Evolutionary conservation across 2,329 filamentous ascomycete genomes (phyloP), one percentile per base, ranked within the genome.

Genomic region (Aschersonia sp.): DNA sequence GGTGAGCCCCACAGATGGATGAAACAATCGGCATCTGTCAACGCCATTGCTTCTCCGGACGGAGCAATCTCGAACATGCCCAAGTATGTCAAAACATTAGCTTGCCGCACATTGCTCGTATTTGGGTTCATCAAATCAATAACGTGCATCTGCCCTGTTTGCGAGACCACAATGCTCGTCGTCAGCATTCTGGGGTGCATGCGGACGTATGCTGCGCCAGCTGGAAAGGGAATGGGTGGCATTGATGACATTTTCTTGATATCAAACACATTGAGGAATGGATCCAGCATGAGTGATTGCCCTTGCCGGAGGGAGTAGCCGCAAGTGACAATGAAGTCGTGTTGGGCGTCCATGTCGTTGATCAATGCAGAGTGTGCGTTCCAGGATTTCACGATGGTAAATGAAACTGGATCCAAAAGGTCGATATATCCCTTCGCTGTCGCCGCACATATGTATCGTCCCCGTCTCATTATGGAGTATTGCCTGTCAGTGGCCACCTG

Each of bases 171-270:
- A 51, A 98, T 89, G 57, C 87, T 90, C 0, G 94, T 97, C 0
- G 92, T 96, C 22, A 88, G 83, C 77, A 98, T 85, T 57, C 88
- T 83, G 1, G 94, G 92, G 62, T 98, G 92, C 85, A 98, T 92
- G 50, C 92, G 82, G 42, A 96, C 89, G 68, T 88, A 94, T 37
- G 92, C 90, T 39, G 90, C 92, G 8, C 92, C 88, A 2, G 88
- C 84, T 49, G 92, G 90, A 55, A 84, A 98, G 0, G 92, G 87
- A 42, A 98, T 90, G 0, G 92, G 92, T 5, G 87, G 84, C 60
- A 96, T 78, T 29, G 88, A 87, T 14, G 79, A 77, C 68, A 96
- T 77, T 43, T 87, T 92, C 66, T 95, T 95, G 44, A 98, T 73
- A 59, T 97, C 90, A 59, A 94, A 97, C 35, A 97, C 88, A 56